phyloP scores from a whole-genome alignment of 345 rosid species.

The Syzygium grande region DNA sequence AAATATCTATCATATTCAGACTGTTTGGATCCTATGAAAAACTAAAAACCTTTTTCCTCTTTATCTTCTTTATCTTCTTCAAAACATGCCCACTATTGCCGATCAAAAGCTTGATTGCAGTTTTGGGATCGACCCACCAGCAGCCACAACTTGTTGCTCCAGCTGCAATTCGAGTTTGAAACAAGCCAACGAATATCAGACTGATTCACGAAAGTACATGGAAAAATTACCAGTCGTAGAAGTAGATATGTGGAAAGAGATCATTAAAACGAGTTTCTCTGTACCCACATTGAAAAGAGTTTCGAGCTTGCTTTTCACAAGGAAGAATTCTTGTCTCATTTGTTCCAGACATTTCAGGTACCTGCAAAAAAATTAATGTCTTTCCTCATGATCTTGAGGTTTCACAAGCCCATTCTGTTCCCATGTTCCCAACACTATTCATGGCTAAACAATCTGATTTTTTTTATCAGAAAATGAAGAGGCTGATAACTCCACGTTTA shows the following conservation, averaged over 20 bases:
- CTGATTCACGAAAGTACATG: not conserved
- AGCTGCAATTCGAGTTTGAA: slow-evolving; percentile 31
- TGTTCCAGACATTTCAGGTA: slow-evolving; percentile 69
- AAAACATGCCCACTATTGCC: not conserved
- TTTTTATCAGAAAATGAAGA: not conserved
- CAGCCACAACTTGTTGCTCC: slow-evolving; percentile 81
- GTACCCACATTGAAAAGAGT: slow-evolving; percentile 55
- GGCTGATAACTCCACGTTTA: not conserved
- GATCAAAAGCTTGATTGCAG: not conserved
- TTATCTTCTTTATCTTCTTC: too few species aligned
- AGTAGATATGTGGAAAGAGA: not conserved
- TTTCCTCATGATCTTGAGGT: not conserved
- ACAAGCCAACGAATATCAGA: not conserved
- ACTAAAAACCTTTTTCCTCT: too few species aligned
- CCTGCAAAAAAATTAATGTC: slow-evolving; percentile 21
- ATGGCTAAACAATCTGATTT: not conserved
- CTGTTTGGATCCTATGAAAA: too few species aligned
- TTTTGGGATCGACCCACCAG: slow-evolving; percentile 60
- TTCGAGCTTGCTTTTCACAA: slow-evolving; percentile 73
- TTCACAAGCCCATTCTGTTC: too few species aligned
- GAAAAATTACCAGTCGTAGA: not conserved
- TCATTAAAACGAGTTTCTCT: not conserved
- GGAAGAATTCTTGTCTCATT: slow-evolving; percentile 65
- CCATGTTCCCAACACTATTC: too few species aligned
- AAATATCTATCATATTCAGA: not conserved